Evolutionary conservation across 2,329 filamentous ascomycete genomes (phyloP), one percentile per base, ranked within the genome.

Genomic region (Pestalotiopsis sp.): DNA sequence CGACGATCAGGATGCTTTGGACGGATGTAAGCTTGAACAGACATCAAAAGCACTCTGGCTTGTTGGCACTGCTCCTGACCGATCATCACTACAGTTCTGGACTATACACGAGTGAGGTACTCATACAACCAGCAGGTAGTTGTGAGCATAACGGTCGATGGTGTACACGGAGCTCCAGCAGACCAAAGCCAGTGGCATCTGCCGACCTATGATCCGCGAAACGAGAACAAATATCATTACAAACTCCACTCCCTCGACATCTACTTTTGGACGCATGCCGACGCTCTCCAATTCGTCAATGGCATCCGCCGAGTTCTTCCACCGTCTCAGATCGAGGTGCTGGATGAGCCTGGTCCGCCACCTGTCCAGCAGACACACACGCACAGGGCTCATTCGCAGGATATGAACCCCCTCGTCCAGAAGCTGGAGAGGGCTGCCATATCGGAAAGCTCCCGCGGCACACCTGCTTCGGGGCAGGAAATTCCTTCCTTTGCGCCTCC

Each of bases 221-320:
- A 94, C 79, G 89, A 94, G 79, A 90, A 88, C 77, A 94, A 92
- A 78, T 94, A 94, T 78, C 89, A 94, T 84, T 94, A 94, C 81
- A 90, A 89, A 77, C 86, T 95, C 7, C 90, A 94, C 77, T 91
- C 90, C 0, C 78, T 95, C 68, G 92, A 95, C 76, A 82, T 95
- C 14, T 95, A 95, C 81, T 92, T 95, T 76, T 94, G 92, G 91
- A 93, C 90, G 0, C 88, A 89, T 70, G 85, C 89, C 68, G 92
- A 95, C 79, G 92, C 92, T 1, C 82, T 89, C 36, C 86, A 89
- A 68, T 93, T 95, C 72, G 81, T 94, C 70, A 91, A 91, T 74
- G 90, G 89, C 14, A 82, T 94, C 67, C 84, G 90, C 65, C 86
- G 89, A 67, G 87, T 94, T 4, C 79, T 94, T 31, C 90, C 92